Evolutionary conservation across 306 rosid species (phyloP).

Genomic region (Quercus mongolica): DNA sequence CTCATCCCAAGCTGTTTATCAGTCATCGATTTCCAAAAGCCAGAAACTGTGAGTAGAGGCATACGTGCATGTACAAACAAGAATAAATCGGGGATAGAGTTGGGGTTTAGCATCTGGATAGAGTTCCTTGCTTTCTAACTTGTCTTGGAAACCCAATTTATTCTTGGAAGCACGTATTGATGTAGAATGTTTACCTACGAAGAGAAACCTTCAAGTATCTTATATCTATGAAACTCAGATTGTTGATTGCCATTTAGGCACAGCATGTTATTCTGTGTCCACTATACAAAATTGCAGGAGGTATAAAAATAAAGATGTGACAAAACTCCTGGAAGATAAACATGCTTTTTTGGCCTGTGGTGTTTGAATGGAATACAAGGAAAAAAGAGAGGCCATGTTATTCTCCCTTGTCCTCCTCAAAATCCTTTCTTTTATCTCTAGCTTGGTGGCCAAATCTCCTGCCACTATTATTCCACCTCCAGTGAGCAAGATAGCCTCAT

Average conservation of each 20-base stretch:
- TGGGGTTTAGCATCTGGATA: too few species aligned
- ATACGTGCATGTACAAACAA: background rate
- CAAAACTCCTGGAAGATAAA: too few species aligned
- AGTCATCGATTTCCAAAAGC: background rate
- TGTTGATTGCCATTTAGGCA: background rate
- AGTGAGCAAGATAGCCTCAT: constrained; percentile 41
- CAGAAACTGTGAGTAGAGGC: constrained; percentile 19
- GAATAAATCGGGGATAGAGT: too few species aligned
- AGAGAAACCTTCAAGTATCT: background rate
- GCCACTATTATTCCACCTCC: constrained; percentile 52
- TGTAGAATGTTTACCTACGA: too few species aligned
- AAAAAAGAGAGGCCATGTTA: constrained; percentile 10
- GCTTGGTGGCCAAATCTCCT: constrained; percentile 40
- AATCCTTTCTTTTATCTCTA: constrained; percentile 61
- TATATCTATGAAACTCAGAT: background rate
- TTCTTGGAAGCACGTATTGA: background rate
- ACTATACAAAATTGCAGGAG: too few species aligned
- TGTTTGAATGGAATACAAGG: background rate
- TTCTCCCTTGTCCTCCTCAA: constrained; percentile 69
- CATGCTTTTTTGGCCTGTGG: background rate
- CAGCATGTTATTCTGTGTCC: background rate
- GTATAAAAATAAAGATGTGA: too few species aligned
- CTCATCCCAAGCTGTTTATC: background rate
- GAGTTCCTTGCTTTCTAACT: too few species aligned
- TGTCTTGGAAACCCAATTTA: too few species aligned